A percentile compares a stretch with the other conserved stretches of the same genome.
phyloP scores from a whole-genome alignment of 306 rosid species.

The Rubus idaeus region DNA sequence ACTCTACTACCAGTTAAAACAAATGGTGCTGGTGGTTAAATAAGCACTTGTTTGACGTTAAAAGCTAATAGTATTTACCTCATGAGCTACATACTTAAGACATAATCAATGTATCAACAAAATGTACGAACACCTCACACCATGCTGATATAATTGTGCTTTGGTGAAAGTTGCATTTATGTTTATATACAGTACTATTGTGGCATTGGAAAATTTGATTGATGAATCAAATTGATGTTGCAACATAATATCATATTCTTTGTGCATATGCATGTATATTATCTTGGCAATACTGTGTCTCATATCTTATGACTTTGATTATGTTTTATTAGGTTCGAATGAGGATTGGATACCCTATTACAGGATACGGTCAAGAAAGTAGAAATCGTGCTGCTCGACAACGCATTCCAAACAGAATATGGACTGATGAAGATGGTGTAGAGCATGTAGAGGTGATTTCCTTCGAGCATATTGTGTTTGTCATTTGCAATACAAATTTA shows the following conservation, averaged over 20 bases:
- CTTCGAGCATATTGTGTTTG: background rate
- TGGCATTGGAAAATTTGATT: background rate
- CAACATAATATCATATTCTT: background rate
- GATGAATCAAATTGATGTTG: background rate
- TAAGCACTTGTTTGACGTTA: background rate
- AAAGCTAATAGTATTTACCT: background rate
- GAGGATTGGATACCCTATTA: conserved; percentile 92
- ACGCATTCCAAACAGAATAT: conserved; percentile 74
- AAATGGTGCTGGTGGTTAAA: background rate
- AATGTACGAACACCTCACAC: background rate
- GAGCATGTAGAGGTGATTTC: conserved; percentile 86
- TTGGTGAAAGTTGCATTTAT: background rate
- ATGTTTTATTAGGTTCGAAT: conserved; percentile 61
- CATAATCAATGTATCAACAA: too few relatives aligned
- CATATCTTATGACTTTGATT: background rate
- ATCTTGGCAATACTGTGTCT: conserved; percentile 1
- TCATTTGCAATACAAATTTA: background rate
- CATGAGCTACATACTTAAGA: too few relatives aligned
- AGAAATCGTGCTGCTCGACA: conserved; percentile 99
- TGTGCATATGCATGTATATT: background rate
- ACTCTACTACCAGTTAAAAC: background rate
- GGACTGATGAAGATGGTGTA: conserved; percentile 91
- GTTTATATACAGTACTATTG: background rate
- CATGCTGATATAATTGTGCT: background rate
- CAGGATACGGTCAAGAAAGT: conserved; percentile 97